Base-by-base conservation (phyloP, 257 asterid genomes). In the Rauvolfia tetraphylla region DNA sequence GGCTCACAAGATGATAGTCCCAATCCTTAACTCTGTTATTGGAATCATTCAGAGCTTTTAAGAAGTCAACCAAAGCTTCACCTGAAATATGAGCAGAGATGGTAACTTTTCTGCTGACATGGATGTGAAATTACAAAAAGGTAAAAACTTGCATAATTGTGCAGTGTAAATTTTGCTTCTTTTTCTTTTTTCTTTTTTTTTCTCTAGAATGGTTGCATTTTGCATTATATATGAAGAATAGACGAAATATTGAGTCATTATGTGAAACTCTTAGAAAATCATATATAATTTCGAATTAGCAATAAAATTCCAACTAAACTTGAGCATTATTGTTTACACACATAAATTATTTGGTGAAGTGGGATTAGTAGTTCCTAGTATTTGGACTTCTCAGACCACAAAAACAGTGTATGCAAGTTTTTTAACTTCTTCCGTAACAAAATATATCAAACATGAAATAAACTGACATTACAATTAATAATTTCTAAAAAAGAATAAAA, bases 1-100 rank as follows among this genome's bases (percentile, higher is more conserved):
- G 98, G 87, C 95, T 89, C 49, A 93, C 98, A 42, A 90, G 84
- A 84, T 75, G 36, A 72, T 15, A 20, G 68, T 92, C 84, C 98
- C 98, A 93, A 78, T 89, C 89, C 10, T 25, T 76, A 58, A 92
- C 81, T 75, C 76, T 85, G 72, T 82, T 73, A 71, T 82, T 75
- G 23, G 98, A 84, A 83, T 92, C 97, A 68, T 92, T 87, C 72
- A 93, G 87, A 72, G 86, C 88, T 49, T 71, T 74, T 71, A 83
- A 76, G 71, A 93, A 75, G 76, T 88, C 91, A 57, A 88, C 66
- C 78, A 93, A 81, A 70, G 94, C 94, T 72, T 85, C 89, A 81
- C 97, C 98, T 93, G 90, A 66, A 76, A 84, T 23, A 70, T 56
- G 73, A 61, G 48, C 14, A 29, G 22, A 14, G 44, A 73, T 75